These are phyloP conservation scores for Penicillium vulpinum DNA, from an alignment of 2,329 filamentous ascomycete genomes.

Conservation along the genomic window DNA sequence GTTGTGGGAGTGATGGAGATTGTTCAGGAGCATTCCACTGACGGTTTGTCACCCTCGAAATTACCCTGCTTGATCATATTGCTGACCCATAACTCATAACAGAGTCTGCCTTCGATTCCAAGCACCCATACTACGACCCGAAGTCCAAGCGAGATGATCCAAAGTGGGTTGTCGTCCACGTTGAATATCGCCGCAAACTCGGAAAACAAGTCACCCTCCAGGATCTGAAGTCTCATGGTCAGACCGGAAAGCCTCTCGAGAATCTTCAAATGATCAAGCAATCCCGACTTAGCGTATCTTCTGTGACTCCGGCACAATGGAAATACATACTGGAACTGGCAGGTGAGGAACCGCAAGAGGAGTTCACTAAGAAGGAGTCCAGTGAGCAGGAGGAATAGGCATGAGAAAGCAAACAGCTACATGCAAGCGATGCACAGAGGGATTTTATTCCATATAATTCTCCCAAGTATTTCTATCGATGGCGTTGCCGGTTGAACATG, in stretches of 20 bases:
- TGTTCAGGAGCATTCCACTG: slow-evolving; percentile 77
- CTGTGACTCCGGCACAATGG: slow-evolving; percentile 51
- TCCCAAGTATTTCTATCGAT: background rate
- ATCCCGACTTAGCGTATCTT: slow-evolving; percentile 73
- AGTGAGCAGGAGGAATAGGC: background rate
- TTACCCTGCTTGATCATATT: background rate
- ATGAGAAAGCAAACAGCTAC: background rate
- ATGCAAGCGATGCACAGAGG: slow-evolving; percentile 2
- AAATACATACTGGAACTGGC: slow-evolving; percentile 49
- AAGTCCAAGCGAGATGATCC: slow-evolving; percentile 68
- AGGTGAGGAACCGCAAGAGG: slow-evolving; percentile 32
- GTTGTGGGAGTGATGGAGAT: slow-evolving; percentile 89
- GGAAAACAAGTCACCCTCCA: slow-evolving; percentile 67
- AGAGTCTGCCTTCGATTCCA: slow-evolving; percentile 70
- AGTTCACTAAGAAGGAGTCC: slow-evolving; percentile 8
- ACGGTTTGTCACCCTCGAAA: slow-evolving; percentile 59
- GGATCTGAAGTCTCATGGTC: slow-evolving; percentile 67
- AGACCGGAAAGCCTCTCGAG: slow-evolving; percentile 58
- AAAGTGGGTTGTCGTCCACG: slow-evolving; percentile 87
- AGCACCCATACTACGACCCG: slow-evolving; percentile 79
- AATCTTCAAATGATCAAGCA: slow-evolving; percentile 83
- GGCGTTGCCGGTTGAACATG: slow-evolving; percentile 8
- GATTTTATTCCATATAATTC: background rate
- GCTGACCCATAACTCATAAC: slow-evolving; percentile 10
- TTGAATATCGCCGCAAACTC: slow-evolving; percentile 84